Evolutionary conservation across 2,329 filamentous ascomycete genomes (phyloP).

Genomic region (Colletotrichum cuscutae): DNA sequence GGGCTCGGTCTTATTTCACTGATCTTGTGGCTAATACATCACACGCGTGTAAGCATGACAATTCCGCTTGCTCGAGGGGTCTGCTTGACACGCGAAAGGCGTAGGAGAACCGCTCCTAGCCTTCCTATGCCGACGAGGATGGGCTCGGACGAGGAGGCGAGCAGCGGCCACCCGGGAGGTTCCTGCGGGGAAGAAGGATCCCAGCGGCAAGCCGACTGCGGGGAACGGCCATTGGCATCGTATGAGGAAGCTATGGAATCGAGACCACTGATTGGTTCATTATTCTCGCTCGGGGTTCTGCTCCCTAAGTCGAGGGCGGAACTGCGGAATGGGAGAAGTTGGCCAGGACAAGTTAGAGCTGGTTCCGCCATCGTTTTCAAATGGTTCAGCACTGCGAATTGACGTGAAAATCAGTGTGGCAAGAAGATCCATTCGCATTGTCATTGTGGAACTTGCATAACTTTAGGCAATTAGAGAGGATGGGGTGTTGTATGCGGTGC

Average conservation of each 20-base stretch:
- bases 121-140: slow-evolving; percentile 14
- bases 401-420: too few relatives aligned
- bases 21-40: background rate
- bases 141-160: background rate
- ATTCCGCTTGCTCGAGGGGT: background rate
- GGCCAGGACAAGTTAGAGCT: background rate
- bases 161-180: slow-evolving; percentile 3
- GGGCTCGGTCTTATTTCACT: background rate
- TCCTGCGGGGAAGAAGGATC: slow-evolving; percentile 26
- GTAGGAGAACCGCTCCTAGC: slow-evolving; percentile 16
- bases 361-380: background rate
- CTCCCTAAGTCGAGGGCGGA: background rate
- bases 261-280: background rate
- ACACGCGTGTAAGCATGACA: background rate
- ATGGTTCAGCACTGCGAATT: too few relatives aligned
- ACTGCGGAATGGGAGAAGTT: background rate
- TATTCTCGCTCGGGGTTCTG: too few relatives aligned
- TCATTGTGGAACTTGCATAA: too few relatives aligned
- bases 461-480: too few relatives aligned
- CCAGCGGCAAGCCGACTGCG: slow-evolving; percentile 3
- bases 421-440: too few relatives aligned
- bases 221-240: background rate
- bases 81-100: background rate
- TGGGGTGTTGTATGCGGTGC: too few relatives aligned
- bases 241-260: background rate